Conservation (phyloP, 768 basidiomycete species). For the Russula olivacea region DNA sequence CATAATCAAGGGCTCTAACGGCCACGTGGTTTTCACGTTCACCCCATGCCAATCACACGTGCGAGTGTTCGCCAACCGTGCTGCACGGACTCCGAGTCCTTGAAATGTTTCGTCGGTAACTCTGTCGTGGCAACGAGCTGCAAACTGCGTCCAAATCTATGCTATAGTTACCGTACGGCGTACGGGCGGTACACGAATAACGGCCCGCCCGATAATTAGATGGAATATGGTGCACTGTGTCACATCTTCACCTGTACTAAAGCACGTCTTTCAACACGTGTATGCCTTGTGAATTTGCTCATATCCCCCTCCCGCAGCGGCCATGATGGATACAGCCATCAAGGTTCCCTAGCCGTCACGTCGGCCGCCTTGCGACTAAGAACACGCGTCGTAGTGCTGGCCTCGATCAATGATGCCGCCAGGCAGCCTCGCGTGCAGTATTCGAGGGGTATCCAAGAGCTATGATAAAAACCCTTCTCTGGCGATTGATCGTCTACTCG, state of each 20-base stretch:
- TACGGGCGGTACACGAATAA: not conserved
- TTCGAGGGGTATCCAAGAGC: not conserved
- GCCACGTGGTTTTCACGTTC: constrained; percentile 13
- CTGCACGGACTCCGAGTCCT: not conserved
- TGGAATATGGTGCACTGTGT: not conserved
- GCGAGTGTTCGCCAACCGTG: not conserved
- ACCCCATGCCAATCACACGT: constrained; percentile 18
- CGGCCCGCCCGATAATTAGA: not conserved
- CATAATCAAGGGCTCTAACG: not conserved
- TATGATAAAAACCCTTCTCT: constrained; percentile 18
- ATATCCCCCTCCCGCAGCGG: not conserved
- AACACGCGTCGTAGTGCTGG: constrained; percentile 20
- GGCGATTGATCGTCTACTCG: constrained; percentile 12
- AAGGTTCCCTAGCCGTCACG: not conserved
- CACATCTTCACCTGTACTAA: constrained; percentile 10
- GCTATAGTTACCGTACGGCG: not conserved
- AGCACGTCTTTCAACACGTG: constrained; percentile 22
- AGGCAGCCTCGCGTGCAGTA: constrained; percentile 21
- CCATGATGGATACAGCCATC: not conserved
- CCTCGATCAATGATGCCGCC: constrained; percentile 24
- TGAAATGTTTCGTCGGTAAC: not conserved
- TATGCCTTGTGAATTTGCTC: constrained; percentile 14
- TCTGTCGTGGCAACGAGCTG: not conserved
- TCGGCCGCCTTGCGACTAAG: constrained; percentile 7
- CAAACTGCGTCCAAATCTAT: not conserved